phyloP scores from a whole-genome alignment of 352 stramenopile genomes.

The Phytophthora hybrid region DNA sequence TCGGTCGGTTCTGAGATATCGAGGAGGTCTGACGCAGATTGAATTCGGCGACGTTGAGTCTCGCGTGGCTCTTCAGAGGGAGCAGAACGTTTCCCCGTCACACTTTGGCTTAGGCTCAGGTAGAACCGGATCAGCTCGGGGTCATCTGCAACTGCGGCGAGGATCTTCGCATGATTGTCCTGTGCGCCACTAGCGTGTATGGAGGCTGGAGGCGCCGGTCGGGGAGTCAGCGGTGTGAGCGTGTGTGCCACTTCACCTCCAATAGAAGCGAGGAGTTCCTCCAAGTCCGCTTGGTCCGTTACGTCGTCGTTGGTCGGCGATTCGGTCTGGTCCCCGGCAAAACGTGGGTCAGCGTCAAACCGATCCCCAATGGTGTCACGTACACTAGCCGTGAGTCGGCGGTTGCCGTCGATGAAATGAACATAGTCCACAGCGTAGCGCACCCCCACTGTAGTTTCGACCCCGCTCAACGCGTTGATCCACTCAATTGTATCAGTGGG shows the following conservation, averaged over 20 bases:
- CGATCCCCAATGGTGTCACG: not conserved
- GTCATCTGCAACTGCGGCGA: too few relatives aligned
- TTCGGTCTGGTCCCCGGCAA: too few relatives aligned
- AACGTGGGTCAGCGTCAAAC: conserved; percentile 6
- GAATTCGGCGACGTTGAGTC: not conserved
- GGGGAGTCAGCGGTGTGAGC: too few relatives aligned
- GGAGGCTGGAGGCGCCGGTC: too few relatives aligned
- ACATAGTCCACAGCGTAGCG: conserved; percentile 14
- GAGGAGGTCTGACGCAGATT: conserved; percentile 5
- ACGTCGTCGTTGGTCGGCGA: not conserved
- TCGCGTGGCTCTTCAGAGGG: not conserved
- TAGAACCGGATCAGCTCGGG: conserved; percentile 1
- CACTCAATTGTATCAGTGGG: conserved; percentile 2
- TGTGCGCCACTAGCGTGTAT: too few relatives aligned
- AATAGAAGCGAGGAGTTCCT: not conserved
- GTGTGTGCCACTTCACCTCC: not conserved
- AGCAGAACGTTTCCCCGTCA: not conserved
- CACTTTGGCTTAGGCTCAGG: not conserved
- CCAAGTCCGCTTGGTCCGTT: not conserved
- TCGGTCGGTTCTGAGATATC: not conserved
- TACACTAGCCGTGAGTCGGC: not conserved
- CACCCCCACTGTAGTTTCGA: conserved; percentile 1
- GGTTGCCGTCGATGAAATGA: conserved; percentile 5
- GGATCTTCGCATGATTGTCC: too few relatives aligned
- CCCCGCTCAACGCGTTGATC: not conserved